A percentile compares a stretch with the other conserved stretches of the same genome.
Conservation (phyloP, 768 basidiomycete genomes). For the Lactarius pseudohatsudake region DNA sequence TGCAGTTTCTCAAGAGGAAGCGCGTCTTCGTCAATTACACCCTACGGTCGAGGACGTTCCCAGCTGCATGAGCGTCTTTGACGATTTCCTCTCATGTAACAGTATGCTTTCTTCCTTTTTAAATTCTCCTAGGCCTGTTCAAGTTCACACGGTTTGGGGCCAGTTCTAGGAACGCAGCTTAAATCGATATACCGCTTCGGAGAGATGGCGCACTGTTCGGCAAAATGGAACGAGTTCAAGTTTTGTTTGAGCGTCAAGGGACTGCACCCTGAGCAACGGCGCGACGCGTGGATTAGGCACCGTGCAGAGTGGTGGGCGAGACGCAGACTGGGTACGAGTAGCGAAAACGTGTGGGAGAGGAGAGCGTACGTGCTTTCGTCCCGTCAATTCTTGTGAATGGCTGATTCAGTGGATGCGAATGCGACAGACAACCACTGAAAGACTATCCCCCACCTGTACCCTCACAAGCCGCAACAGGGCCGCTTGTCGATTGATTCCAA, state of each 20-base stretch:
- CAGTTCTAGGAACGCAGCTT: constrained; percentile 58
- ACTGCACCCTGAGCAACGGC: constrained; percentile 70
- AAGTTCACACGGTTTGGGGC: background rate
- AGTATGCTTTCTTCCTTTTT: constrained; percentile 40
- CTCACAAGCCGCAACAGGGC: constrained; percentile 4
- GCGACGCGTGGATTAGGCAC: constrained; percentile 80
- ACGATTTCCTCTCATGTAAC: constrained; percentile 70
- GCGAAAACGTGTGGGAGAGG: constrained; percentile 94
- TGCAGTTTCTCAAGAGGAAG: constrained; percentile 66
- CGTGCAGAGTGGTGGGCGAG: constrained; percentile 95
- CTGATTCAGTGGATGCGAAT: background rate
- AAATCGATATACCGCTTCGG: constrained; percentile 88
- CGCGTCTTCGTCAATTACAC: constrained; percentile 60
- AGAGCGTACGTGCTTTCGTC: constrained; percentile 57
- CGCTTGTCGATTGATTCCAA: constrained; percentile 9
- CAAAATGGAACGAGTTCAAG: constrained; percentile 90
- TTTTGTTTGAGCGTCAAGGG: constrained; percentile 87
- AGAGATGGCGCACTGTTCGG: constrained; percentile 62
- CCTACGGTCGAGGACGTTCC: constrained; percentile 81
- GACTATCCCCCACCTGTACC: constrained; percentile 44
- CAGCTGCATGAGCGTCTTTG: constrained; percentile 73
- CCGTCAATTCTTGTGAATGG: background rate
- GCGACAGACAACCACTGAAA: constrained; percentile 48
- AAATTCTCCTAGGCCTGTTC: background rate
- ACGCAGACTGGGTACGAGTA: constrained; percentile 71